Conservation (phyloP, 352 stramenopile species). For the Phytophthora tentaculata region DNA sequence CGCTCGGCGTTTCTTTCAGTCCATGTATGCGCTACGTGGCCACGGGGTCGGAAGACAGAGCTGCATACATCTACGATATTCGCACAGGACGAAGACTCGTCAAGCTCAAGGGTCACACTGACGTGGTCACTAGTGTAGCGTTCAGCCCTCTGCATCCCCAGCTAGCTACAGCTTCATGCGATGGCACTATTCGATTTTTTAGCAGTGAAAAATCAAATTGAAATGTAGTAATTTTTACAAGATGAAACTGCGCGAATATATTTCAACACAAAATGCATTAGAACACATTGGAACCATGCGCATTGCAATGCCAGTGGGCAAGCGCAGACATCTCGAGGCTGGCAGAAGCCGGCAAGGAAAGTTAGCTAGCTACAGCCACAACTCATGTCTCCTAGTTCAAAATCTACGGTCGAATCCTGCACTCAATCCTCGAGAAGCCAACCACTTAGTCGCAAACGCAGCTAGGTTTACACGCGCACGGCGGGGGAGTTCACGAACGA, state of each 20-base stretch:
- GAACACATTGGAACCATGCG: constrained; percentile 39
- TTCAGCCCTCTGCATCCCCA: constrained; percentile 85
- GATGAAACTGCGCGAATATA: constrained; percentile 42
- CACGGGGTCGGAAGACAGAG: constrained; percentile 86
- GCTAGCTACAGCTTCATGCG: constrained; percentile 83
- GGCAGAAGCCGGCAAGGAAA: constrained; percentile 36
- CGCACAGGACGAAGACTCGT: constrained; percentile 66
- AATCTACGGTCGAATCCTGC: constrained; percentile 45
- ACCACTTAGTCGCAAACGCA: constrained; percentile 36
- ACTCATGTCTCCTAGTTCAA: constrained; percentile 41
- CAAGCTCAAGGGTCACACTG: constrained; percentile 69
- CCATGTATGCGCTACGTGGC: constrained; percentile 92
- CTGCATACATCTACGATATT: constrained; percentile 88
- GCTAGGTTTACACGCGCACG: constrained; percentile 65
- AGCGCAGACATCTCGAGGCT: constrained; percentile 32
- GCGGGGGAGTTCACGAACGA: constrained; percentile 88
- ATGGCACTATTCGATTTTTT: constrained; percentile 75
- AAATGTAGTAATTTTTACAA: constrained; percentile 10
- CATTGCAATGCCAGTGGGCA: constrained; percentile 33
- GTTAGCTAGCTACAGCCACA: constrained; percentile 34
- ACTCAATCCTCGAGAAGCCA: constrained; percentile 35
- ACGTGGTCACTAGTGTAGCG: constrained; percentile 79
- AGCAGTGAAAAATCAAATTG: constrained; percentile 19
- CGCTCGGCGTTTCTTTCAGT: constrained; percentile 76
- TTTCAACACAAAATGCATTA: constrained; percentile 54